Base-by-base conservation (phyloP, 495 filamentous ascomycete genomes). In the Aspergillus taichungensis region DNA sequence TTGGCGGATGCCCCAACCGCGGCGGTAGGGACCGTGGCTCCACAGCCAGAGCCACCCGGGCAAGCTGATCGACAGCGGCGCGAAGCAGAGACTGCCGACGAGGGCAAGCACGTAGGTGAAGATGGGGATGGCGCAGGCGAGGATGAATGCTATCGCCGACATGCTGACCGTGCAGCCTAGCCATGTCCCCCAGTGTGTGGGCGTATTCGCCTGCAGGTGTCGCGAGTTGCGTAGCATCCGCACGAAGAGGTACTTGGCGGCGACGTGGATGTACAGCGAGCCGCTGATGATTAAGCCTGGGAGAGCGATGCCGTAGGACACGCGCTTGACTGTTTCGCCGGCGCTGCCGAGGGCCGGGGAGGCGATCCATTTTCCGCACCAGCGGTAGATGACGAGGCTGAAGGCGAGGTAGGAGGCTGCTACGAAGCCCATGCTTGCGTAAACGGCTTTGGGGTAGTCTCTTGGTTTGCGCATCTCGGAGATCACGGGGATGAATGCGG, bases 271-370 rank as follows among this genome's bases (percentile, higher is more conserved):
- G 55, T 86, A 83, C 46, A 89, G 75, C 45, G 85, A 80, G 30
- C 78, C 63, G 6, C 59, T 60, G 37, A 72, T 56, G 27, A 73
- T 57, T 8, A 71, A 48, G 6, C 83, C 86, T 0, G 86, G 85
- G 2, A 87, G 61, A 7, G 84, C 86, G 44, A 92, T 68, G 10
- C 86, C 87, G 52, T 85, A 92, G 0, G 85, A 78, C 9, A 69
- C 51, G 57, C 85, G 85, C 47, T 81, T 78, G 7, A 92, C 52
- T 0, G 75, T 52, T 1, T 65, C 60, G 9, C 79, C 75, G 3
- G 83, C 82, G 1, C 82, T 83, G 34, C 82, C 76, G 0, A 92
- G 74, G 0, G 86, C 82, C 0, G 88, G 88, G 0, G 79, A 80
- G 18, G 71, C 61, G 40, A 92, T 84, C 37, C 68, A 70, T 13